Conservation (phyloP, 1,284 basidiomycete species). For the Puccinia horiana region DNA sequence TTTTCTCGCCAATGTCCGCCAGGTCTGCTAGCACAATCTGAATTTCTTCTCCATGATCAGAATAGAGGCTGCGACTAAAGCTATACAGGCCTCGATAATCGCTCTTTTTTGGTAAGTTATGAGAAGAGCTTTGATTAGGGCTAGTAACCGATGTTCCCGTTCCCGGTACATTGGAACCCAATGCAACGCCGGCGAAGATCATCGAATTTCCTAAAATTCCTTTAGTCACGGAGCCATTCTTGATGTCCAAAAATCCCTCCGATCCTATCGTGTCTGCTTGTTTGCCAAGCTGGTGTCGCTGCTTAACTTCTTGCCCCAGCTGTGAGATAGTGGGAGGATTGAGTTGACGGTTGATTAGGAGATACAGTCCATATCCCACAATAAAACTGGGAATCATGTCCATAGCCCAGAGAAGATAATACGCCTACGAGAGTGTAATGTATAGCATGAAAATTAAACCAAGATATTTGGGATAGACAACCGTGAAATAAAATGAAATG, state of each 20-base stretch:
- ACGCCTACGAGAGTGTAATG: constrained; percentile 8
- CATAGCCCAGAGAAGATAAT: constrained; percentile 39
- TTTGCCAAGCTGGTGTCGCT: constrained; percentile 27
- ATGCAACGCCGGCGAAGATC: constrained; percentile 28
- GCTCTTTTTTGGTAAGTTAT: constrained; percentile 4
- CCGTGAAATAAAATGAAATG: not conserved
- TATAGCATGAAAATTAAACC: not conserved
- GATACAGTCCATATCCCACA: constrained; percentile 39
- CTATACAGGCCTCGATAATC: constrained; percentile 7
- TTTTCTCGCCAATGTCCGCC: constrained; percentile 44
- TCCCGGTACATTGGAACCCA: not conserved
- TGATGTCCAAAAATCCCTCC: constrained; percentile 10
- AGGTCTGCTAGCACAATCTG: constrained; percentile 34
- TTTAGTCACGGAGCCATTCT: constrained; percentile 14
- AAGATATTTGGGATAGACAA: not conserved
- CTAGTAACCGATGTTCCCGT: not conserved
- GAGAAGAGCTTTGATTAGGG: constrained; percentile 2
- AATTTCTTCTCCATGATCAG: constrained; percentile 24
- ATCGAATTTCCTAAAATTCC: constrained; percentile 28
- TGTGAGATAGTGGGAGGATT: constrained; percentile 42
- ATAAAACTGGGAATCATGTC: constrained; percentile 47
- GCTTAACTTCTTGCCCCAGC: constrained; percentile 34
- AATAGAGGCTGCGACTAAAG: constrained; percentile 28
- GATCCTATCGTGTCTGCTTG: constrained; percentile 33
- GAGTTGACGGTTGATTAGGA: constrained; percentile 26